These are phyloP conservation scores for Pyrenochaeta sp. DNA, from an alignment of 2,329 filamentous ascomycete species.

Conservation along the genomic window DNA sequence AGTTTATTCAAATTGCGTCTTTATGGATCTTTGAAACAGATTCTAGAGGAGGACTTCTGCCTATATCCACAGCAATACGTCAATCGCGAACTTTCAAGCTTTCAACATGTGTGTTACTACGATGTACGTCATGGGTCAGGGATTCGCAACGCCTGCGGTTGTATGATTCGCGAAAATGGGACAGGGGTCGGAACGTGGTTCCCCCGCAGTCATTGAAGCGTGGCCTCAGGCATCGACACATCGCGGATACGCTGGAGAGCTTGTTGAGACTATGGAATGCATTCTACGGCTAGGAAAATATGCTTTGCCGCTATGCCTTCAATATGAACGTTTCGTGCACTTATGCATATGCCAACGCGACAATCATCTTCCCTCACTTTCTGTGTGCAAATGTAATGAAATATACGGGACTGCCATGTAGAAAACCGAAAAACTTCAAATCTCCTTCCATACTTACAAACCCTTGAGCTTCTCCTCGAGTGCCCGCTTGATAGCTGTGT, in stretches of 20 bases:
- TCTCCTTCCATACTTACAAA: slow-evolving; percentile 20
- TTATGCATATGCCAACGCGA: not conserved
- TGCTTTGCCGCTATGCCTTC: not conserved
- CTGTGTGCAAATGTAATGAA: no score
- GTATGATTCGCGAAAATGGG: slow-evolving; percentile 8
- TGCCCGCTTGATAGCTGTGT: slow-evolving; percentile 47
- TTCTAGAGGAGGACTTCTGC: not conserved
- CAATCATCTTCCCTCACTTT: not conserved
- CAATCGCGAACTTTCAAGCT: slow-evolving; percentile 11
- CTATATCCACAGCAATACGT: not conserved
- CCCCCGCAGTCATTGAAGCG: not conserved
- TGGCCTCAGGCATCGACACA: not conserved
- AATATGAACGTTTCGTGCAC: not conserved
- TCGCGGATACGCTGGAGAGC: not conserved
- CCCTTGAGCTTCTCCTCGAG: slow-evolving; percentile 46
- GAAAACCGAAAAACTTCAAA: not conserved
- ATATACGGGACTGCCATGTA: not conserved
- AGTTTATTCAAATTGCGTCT: no score
- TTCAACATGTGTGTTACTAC: slow-evolving; percentile 6
- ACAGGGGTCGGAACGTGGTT: slow-evolving; percentile 14
- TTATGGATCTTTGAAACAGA: no score
- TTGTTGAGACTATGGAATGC: not conserved
- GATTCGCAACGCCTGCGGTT: slow-evolving; percentile 1
- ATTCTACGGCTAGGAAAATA: not conserved
- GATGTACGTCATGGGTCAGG: slow-evolving; percentile 32